Conservation (phyloP, 1,139 yeast species). For the Suhomyces ambrosiae region DNA sequence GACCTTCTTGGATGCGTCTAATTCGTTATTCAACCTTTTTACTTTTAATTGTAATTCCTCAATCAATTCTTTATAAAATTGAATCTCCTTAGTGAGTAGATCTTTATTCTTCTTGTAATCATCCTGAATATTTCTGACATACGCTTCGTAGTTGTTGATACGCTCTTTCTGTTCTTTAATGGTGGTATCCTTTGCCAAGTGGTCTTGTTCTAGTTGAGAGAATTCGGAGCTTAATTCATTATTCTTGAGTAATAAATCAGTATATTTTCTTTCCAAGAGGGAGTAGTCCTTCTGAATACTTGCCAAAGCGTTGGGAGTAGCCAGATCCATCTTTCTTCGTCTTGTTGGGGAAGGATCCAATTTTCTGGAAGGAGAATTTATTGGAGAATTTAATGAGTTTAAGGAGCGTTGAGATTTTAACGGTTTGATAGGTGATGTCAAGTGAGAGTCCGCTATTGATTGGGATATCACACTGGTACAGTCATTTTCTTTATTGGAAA, state of each 20-base stretch:
- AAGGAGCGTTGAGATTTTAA: constrained; percentile 14
- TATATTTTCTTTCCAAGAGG: constrained; percentile 28
- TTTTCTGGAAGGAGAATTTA: constrained; percentile 8
- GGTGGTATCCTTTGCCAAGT: constrained; percentile 20
- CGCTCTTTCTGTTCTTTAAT: constrained; percentile 25
- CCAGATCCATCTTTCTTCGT: constrained; percentile 12
- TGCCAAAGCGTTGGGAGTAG: constrained; percentile 1
- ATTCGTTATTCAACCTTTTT: constrained; percentile 27
- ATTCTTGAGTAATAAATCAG: constrained; percentile 29
- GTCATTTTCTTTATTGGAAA: constrained; percentile 16
- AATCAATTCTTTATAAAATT: constrained; percentile 36
- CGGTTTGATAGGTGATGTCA: constrained; percentile 11
- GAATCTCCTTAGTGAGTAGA: constrained; percentile 32
- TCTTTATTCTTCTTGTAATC: constrained; percentile 31
- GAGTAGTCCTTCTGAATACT: constrained; percentile 14
- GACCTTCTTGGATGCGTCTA: constrained; percentile 14
- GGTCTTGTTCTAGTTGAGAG: constrained; percentile 26
- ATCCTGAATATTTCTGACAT: constrained; percentile 22
- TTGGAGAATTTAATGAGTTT: constrained; percentile 11
- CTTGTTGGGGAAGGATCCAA: constrained; percentile 9
- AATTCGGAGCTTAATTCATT: constrained; percentile 24
- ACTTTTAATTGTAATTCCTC: constrained; percentile 35
- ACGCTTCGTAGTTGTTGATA: constrained; percentile 24
- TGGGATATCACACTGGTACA: constrained; percentile 16
- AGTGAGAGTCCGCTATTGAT: constrained; percentile 6